Evolutionary conservation across 495 filamentous ascomycete genomes (phyloP).

Genomic region (Astrocystis sublimbata): DNA sequence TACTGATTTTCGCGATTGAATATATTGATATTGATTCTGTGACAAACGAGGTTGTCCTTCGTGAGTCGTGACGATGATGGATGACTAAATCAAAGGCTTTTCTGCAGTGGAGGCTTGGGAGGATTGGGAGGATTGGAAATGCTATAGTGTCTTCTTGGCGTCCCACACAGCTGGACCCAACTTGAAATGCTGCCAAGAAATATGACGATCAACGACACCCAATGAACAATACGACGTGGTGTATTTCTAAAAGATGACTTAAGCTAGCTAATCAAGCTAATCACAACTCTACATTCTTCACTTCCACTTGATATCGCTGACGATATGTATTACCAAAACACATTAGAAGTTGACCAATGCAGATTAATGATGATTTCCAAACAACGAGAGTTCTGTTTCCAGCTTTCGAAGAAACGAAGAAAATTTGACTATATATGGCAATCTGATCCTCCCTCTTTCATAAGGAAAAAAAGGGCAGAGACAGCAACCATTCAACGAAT

Average conservation of each 20-base stretch:
- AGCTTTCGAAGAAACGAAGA: not conserved
- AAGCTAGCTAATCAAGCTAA: not conserved
- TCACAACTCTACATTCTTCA: not conserved
- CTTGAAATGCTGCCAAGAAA: not conserved
- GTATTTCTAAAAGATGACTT: not conserved
- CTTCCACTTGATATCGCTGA: not conserved
- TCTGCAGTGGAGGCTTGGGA: not conserved
- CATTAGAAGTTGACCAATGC: not conserved
- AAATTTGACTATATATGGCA: not conserved
- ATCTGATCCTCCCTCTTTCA: not conserved
- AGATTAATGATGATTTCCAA: slow-evolving; percentile 4
- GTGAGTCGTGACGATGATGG: no score
- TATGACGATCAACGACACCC: not conserved
- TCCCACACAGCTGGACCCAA: not conserved
- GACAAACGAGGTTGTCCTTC: not conserved
- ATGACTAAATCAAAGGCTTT: not conserved
- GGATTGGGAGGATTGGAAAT: not conserved
- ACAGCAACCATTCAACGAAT: not conserved
- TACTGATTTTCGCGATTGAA: not conserved
- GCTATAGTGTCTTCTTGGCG: slow-evolving; percentile 1
- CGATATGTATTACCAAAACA: not conserved
- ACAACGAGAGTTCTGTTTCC: not conserved
- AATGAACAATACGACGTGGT: not conserved
- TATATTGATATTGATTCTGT: not conserved
- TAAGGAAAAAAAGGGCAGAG: not conserved